Percentiles rank a stretch among this genome's conserved stretches.
These are phyloP conservation scores for Pseudomonodictys pantanalensis DNA, from an alignment of 495 filamentous ascomycete genomes.

Conservation along the genomic window DNA sequence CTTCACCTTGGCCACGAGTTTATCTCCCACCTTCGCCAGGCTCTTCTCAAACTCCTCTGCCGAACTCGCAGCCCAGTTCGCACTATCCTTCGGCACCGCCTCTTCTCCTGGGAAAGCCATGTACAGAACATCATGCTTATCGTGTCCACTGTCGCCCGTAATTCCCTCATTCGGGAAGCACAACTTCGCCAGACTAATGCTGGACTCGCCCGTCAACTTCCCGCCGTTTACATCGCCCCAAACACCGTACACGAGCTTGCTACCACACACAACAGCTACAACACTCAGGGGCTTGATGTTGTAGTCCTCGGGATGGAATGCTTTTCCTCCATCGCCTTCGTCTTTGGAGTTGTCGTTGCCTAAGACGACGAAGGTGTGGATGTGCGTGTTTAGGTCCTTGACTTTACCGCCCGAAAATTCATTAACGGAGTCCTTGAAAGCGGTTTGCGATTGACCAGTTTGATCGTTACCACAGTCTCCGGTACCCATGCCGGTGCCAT, in stretches of 20 bases:
- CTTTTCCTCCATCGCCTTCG: constrained; percentile 30
- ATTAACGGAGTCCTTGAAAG: constrained; percentile 51
- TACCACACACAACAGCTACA: constrained; percentile 61
- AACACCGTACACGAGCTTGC: constrained; percentile 59
- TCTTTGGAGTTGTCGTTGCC: constrained; percentile 50
- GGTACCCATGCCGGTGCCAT: constrained; percentile 51
- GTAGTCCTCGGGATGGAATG: constrained; percentile 49
- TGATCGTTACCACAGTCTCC: constrained; percentile 53
- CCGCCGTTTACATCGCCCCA: constrained; percentile 66
- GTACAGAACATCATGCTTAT: constrained; percentile 26
- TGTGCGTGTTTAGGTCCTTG: constrained; percentile 57
- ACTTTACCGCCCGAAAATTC: constrained; percentile 43
- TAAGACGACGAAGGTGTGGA: constrained; percentile 65
- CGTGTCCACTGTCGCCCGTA: constrained; percentile 25
- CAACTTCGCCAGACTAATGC: constrained; percentile 56
- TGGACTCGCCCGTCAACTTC: constrained; percentile 54
- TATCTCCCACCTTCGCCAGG: constrained; percentile 15
- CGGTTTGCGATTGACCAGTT: constrained; percentile 54
- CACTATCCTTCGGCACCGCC: constrained; percentile 6
- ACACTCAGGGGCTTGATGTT: constrained; percentile 60
- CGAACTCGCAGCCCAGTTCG: constrained; percentile 12
- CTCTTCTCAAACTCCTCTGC: constrained; percentile 20
- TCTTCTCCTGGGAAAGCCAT: constrained; percentile 29
- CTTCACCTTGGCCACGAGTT: constrained; percentile 21
- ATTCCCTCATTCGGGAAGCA: constrained; percentile 46